Evolutionary conservation across 2,329 filamentous ascomycete genomes (phyloP).

Genomic region (Fusarium armeniacum): DNA sequence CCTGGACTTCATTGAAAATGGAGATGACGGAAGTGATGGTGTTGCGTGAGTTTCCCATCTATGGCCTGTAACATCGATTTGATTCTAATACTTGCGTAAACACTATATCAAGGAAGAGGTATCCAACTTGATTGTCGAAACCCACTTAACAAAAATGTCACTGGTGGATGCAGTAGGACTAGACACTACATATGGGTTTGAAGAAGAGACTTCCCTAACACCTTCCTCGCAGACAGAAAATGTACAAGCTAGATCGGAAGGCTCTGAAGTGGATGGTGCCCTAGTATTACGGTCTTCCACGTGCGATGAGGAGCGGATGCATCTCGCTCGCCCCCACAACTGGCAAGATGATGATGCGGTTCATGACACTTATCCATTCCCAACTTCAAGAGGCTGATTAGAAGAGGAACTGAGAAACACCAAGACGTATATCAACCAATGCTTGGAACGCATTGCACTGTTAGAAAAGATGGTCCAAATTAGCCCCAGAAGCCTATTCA

Average conservation of each 20-base stretch:
- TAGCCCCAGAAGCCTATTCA: too few relatives aligned
- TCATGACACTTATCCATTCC: too few relatives aligned
- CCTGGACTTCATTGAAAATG: not conserved
- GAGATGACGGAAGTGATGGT: not conserved
- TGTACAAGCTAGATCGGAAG: not conserved
- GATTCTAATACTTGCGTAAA: not conserved
- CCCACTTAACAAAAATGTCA: not conserved
- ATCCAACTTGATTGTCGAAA: not conserved
- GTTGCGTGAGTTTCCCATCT: not conserved
- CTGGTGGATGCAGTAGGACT: not conserved
- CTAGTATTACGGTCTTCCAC: not conserved
- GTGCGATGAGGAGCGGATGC: not conserved
- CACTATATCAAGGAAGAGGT: not conserved
- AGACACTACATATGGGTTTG: too few relatives aligned
- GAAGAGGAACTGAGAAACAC: too few relatives aligned
- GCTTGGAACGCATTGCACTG: not conserved
- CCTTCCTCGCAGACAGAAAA: not conserved
- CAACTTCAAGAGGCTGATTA: too few relatives aligned
- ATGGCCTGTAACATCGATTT: rapidly evolving
- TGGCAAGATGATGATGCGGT: not conserved
- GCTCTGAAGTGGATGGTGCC: too few relatives aligned
- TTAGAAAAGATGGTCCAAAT: not conserved
- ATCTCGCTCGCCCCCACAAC: not conserved
- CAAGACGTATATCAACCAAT: too few relatives aligned
- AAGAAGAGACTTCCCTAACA: not conserved